Conservation (phyloP, 2,329 filamentous ascomycete genomes). For the Pleoardoris graminearum region DNA sequence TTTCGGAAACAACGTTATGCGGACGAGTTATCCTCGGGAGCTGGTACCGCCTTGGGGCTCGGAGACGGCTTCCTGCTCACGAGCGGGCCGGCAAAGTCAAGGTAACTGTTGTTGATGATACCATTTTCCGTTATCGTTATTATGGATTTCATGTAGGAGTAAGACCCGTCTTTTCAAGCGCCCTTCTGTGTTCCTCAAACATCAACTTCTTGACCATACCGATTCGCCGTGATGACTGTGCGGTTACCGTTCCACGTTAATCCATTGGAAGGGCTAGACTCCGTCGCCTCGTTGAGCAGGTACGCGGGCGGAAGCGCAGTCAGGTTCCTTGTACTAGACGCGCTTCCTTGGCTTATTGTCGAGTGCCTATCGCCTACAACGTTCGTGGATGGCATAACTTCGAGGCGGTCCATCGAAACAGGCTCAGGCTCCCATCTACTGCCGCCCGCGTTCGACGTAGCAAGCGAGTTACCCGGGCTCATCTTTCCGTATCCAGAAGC, state of each 20-base stretch:
- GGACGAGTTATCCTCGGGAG: conserved; percentile 9
- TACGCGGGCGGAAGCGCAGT: too few relatives aligned
- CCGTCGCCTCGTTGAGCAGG: too few relatives aligned
- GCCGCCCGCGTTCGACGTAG: not conserved
- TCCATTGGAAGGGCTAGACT: not conserved
- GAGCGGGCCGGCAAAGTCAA: not conserved
- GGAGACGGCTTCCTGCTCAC: not conserved
- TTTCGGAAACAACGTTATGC: conserved; percentile 26
- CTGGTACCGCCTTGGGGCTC: not conserved
- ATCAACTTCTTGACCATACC: not conserved
- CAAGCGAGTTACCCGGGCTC: conserved; percentile 5
- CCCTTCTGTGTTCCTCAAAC: not conserved
- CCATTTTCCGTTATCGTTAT: not conserved
- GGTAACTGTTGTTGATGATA: not conserved
- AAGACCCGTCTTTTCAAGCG: not conserved
- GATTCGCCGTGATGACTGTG: not conserved
- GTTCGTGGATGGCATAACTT: conserved; percentile 9
- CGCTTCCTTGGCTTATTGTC: conserved; percentile 7
- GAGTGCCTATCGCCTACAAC: conserved; percentile 15
- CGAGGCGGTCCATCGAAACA: conserved; percentile 12
- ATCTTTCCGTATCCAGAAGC: not conserved
- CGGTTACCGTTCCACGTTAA: conserved; percentile 8
- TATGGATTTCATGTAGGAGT: not conserved
- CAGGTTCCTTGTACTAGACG: conserved; percentile 10
- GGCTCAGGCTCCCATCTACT: not conserved